Conservation (phyloP, 202 grass and related monocot species). For the Digitaria exilis region DNA sequence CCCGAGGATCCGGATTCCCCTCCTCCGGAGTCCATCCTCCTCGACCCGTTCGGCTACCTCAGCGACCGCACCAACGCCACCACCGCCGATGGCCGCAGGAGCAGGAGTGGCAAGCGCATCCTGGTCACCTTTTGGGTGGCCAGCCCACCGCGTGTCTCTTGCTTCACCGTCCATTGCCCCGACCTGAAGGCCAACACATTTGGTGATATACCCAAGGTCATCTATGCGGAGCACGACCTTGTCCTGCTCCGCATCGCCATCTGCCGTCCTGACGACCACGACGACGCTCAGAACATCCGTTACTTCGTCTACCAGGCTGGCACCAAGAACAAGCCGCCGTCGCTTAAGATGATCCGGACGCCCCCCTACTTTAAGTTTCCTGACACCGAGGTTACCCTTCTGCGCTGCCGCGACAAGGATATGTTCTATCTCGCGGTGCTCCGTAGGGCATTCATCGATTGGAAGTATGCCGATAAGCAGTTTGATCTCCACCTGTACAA, state of each 20-base stretch:
- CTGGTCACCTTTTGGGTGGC: background rate
- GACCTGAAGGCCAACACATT: background rate
- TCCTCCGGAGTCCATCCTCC: background rate
- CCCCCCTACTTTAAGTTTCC: background rate
- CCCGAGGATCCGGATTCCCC: background rate
- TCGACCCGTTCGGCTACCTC: background rate
- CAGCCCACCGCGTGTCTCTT: background rate
- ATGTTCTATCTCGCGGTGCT: background rate
- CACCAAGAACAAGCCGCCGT: background rate
- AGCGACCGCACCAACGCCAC: conserved; percentile 11
- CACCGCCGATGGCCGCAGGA: background rate
- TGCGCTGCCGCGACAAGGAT: background rate
- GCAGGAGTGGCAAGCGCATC: background rate
- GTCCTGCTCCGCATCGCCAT: conserved; percentile 2
- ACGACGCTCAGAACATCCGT: background rate
- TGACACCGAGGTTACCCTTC: background rate
- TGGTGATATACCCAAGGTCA: background rate
- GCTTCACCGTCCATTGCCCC: background rate
- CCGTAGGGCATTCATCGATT: background rate
- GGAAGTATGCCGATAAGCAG: background rate
- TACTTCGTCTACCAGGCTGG: conserved; percentile 9
- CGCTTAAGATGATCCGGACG: background rate
- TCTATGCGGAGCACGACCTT: background rate
- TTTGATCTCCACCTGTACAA: conserved; percentile 7
- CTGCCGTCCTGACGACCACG: background rate